These are phyloP conservation scores for Fusarium buharicum DNA, from an alignment of 2,329 filamentous ascomycete genomes.

Conservation along the genomic window DNA sequence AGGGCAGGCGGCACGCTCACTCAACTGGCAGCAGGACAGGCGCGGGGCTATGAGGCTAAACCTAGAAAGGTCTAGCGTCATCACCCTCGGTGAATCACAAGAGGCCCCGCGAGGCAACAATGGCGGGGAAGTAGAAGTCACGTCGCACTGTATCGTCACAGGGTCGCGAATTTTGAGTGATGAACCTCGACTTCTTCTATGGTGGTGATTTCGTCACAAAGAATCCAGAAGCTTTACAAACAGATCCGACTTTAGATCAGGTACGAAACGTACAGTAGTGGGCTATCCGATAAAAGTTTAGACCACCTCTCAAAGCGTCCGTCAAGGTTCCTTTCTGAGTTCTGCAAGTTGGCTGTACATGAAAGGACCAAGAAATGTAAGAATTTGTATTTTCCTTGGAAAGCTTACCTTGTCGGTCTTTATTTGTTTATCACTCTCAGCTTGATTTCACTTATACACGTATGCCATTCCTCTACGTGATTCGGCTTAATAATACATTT, in stretches of 20 bases:
- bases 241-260: too few relatives aligned
- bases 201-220: neutral
- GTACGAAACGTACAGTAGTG: too few relatives aligned
- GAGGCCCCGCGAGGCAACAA: conserved; percentile 42
- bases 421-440: too few relatives aligned
- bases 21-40: conserved; percentile 39
- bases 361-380: too few relatives aligned
- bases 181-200: conserved; percentile 8
- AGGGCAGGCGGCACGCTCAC: conserved; percentile 36
- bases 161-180: conserved; percentile 27
- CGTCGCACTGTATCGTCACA: conserved; percentile 42
- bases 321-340: conserved; percentile 5
- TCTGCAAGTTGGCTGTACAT: neutral
- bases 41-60: conserved; percentile 43
- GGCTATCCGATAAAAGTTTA: too few relatives aligned
- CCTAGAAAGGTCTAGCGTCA: conserved; percentile 19
- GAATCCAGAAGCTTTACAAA: neutral
- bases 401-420: too few relatives aligned
- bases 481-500: too few relatives aligned
- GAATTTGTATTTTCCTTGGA: too few relatives aligned
- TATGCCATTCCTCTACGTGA: too few relatives aligned
- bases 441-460: too few relatives aligned
- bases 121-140: conserved; percentile 44
- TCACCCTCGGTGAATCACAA: conserved; percentile 43
- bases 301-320: too few relatives aligned